These are phyloP conservation scores for Clohesyomyces aquaticus DNA, from an alignment of 495 filamentous ascomycete species.

Conservation along the genomic window DNA sequence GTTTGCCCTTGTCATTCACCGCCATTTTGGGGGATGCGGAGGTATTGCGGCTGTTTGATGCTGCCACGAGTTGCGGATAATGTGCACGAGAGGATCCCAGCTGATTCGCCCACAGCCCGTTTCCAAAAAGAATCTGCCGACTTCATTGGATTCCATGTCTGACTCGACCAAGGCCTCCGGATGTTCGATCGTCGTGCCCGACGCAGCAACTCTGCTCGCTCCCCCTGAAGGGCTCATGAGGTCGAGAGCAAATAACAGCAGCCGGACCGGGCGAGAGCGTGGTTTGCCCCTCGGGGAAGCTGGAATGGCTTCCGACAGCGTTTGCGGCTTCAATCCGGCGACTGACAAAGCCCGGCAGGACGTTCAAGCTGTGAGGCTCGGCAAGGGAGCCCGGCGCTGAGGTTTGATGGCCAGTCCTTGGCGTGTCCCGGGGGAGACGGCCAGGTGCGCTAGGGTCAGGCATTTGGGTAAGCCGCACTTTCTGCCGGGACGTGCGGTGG, in stretches of 20 bases:
- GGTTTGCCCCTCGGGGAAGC: conserved; percentile 34
- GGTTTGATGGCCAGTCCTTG: not conserved
- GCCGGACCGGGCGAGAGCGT: conserved; percentile 11
- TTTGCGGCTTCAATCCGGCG: conserved; percentile 17
- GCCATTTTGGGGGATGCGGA: conserved; percentile 33
- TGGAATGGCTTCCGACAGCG: conserved; percentile 20
- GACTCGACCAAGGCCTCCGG: conserved; percentile 18
- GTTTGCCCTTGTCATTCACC: conserved; percentile 19
- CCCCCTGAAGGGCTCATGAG: conserved; percentile 21
- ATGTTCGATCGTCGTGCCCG: conserved; percentile 2
- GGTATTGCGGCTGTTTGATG: conserved; percentile 35
- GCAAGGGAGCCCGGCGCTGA: conserved; percentile 15
- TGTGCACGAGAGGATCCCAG: not conserved
- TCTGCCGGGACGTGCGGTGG: conserved; percentile 37
- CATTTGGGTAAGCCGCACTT: conserved; percentile 29
- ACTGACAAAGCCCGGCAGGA: conserved; percentile 6
- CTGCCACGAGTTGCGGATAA: conserved; percentile 28
- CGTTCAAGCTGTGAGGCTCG: conserved; percentile 18
- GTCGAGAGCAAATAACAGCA: conserved; percentile 13
- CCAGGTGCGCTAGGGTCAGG: conserved; percentile 22
- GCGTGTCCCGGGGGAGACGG: conserved; percentile 14
- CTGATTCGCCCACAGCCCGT: conserved; percentile 22
- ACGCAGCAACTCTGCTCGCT: no score
- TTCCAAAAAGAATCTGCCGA: conserved; percentile 14
- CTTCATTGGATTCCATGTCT: conserved; percentile 19